A percentile compares a stretch with the other conserved stretches of the same genome.
Evolutionary conservation across 2,329 filamentous ascomycete species (phyloP).

Genomic region (Aaosphaeria arxii): DNA sequence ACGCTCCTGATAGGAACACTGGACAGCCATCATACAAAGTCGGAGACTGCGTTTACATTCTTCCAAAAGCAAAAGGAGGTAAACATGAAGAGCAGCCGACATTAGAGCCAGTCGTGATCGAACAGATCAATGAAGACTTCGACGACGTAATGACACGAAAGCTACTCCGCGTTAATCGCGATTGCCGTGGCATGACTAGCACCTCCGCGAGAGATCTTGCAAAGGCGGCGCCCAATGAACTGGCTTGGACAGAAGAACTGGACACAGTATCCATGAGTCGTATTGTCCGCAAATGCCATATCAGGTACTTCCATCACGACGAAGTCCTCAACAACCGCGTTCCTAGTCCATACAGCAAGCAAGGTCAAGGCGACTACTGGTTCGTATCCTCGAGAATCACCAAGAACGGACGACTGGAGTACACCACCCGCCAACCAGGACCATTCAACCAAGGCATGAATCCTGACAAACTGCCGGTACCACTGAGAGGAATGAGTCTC

Average conservation of each 20-base stretch:
- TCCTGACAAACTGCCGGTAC: constrained; percentile 48
- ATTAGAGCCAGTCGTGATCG: constrained; percentile 62
- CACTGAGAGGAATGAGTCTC: constrained; percentile 60
- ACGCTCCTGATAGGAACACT: too few relatives aligned
- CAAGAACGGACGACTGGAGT: background rate
- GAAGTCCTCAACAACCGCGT: constrained; percentile 41
- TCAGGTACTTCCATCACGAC: constrained; percentile 52
- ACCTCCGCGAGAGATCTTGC: constrained; percentile 16
- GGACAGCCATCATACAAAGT: constrained; percentile 32
- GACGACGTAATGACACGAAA: constrained; percentile 46
- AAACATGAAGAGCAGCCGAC: constrained; percentile 19
- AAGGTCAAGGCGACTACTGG: constrained; percentile 66
- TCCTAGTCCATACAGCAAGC: constrained; percentile 61
- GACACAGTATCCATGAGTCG: constrained; percentile 34
- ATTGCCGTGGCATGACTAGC: constrained; percentile 33
- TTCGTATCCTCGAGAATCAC: constrained; percentile 49
- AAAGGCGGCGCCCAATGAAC: constrained; percentile 50
- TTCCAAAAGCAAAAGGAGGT: constrained; percentile 14
- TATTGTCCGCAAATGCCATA: constrained; percentile 57
- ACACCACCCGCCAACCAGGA: background rate
- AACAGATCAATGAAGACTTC: background rate
- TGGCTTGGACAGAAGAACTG: constrained; percentile 54
- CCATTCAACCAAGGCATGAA: constrained; percentile 54
- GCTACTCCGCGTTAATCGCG: constrained; percentile 49
- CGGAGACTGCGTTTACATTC: constrained; percentile 62